Evolutionary conservation across 495 filamentous ascomycete species (phyloP), one percentile per base, ranked within the genome.

Genomic region (Penicillium longicatenatum): DNA sequence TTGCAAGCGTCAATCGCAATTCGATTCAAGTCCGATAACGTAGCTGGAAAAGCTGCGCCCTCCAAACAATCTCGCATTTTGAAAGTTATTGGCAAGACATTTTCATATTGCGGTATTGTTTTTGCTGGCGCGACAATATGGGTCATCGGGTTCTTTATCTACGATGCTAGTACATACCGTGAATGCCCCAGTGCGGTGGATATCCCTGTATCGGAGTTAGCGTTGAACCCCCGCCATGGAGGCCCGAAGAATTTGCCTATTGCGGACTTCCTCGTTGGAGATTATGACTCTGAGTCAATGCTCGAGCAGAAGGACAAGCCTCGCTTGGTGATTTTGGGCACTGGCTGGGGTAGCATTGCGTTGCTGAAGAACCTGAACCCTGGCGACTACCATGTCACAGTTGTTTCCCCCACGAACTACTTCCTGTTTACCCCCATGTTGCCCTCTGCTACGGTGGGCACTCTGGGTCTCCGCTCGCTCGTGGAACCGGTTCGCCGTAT

Each of bases 371-470:
- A 88, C 53, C 76, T 99, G 55, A 87, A 93, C 46, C 88, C 92
- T 3, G 91, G 90, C 6, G 87, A 95, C 60, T 98, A 97, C 67
- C 92, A 98, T 70, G 85, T 98, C 62, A 97, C 92, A 12, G 90
- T 98, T 35, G 87, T 99, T 43, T 94, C 90, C 1, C 93, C 95
- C 1, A 88, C 87, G 29, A 98, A 98, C 62, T 95, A 98, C 75
- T 99, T 99, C 75, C 72, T 98, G 37, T 99, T 98, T 71, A 98
- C 95, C 2, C 95, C 95, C 3, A 97, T 99, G 90, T 79, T 99
- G 20, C 95, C 95, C 2, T 93, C 90, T 20, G 95, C 93, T 8
- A 99, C 95, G 0, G 95, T 99, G 24, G 95, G 95, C 1, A 99
- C 95, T 0, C 73, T 99, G 55, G 94, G 96, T 62, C 79, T 97